Base-by-base conservation (phyloP, 1,139 yeast genomes). In the Williopsis jadinii region DNA sequence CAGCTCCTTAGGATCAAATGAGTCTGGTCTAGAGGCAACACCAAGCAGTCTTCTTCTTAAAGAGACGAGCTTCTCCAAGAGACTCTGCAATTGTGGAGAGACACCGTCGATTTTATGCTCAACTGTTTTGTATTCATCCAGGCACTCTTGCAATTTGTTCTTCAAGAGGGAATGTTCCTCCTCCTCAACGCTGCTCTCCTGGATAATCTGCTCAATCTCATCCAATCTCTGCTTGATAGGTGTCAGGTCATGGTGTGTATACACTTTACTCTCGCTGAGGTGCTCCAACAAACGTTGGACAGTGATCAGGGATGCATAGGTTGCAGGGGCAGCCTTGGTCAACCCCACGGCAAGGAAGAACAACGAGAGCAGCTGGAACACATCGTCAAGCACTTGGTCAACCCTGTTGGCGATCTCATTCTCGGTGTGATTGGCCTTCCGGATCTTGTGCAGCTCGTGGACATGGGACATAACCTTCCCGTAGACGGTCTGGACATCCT, bases 341-440 rank as follows among this genome's bases (percentile, higher is more conserved):
- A 87, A 70, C 3, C 98, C 98, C 47, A 94, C 94, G 2, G 97
- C 86, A 51, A 90, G 75, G 60, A 88, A 85, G 49, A 95, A 84
- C 42, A 92, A 68, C 11, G 95, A 83, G 39, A 90, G 66, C 40
- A 92, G 67, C 60, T 90, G 96, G 71, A 92, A 85, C 26, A 84
- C 84, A 55, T 92, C 97, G 59, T 87, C 95, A 33, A 85, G 70
- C n/a, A 84, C 70, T 14, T 76, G 68, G 58, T 87, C 95, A 15
- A 84, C 84, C 47, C 68, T 56, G 44, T 67, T 67, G 6, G 47
- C 41, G 3, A 38, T 28, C 9, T 45, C 54, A 52, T 42, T 57
- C 37, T 38, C 42, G 3, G 53, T 48, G 2, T 46, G 44, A 10
- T 15, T 28, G 2, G 33, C 19, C 9, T 36, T 38, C 11, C 82